Evolutionary conservation across 1,139 yeast species (phyloP), one percentile per base, ranked within the genome.

Genomic region (Maudiozyma humilis): DNA sequence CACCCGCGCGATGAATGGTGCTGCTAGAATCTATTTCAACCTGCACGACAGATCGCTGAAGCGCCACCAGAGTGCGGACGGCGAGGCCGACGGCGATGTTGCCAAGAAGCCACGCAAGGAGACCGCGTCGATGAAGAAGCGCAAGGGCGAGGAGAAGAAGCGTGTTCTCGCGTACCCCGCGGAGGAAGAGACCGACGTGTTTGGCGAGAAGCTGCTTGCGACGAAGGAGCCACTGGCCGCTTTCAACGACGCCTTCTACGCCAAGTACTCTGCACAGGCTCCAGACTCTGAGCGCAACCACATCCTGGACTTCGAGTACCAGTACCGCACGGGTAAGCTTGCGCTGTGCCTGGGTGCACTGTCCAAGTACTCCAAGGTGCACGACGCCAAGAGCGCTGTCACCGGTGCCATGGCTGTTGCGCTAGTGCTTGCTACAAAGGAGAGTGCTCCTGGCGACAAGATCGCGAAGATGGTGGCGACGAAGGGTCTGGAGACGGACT

Each of bases 1-100:
- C 61, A 70, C 75, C 17, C 73, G 94, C 47, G 87, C 86, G 0
- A 72, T 83, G 48, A 65, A 68, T 40, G 94, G 93, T 0, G 76
- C 89, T 32, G 65, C 81, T 20, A 66, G 71, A 15, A 66, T 86
- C 41, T 78, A 82, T 56, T 68, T 79, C 46, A 74, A 74, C 17
- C 55, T 79, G 15, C 62, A 51, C 23, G 66, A 63, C 40, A 56
- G 53, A 2, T 38, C 45, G 18, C 14, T 40, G 27, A 46, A 44
- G 32, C 40, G 41, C 42, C 64, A 55, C 51, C 56, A 53, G 50
- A 54, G 55, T 59, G 51, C 57, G 51, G 49, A 48, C 50, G 56
- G 55, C 55, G 55, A 60, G 50, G 20, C 15, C 2, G 36, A 34
- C 12, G 38, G 52, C 44, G 51, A 55, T 49, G 8, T 23, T 23